Evolutionary conservation across 495 filamentous ascomycete genomes (phyloP).

Genomic region (Penicillium turbatum): DNA sequence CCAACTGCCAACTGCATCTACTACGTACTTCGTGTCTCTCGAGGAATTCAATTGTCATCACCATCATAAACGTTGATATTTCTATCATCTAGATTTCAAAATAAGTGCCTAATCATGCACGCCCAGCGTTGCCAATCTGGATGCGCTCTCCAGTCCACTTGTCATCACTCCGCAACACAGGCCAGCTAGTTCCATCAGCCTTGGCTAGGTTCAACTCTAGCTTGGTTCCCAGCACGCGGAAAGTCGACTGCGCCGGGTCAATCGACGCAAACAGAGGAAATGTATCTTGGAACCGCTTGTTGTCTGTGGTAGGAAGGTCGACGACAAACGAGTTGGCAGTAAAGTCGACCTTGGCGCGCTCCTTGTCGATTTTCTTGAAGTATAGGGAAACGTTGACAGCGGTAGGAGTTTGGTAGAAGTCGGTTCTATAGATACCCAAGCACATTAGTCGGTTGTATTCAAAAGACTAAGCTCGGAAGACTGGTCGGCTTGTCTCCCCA

Average conservation of each 20-base stretch:
- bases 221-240: slow-evolving; percentile 92
- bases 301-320: slow-evolving; percentile 78
- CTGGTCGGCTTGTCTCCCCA: neutral
- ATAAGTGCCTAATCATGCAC: slow-evolving; percentile 42
- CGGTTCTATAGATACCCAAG: slow-evolving; percentile 50
- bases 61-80: slow-evolving; percentile 5
- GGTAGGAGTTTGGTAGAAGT: slow-evolving; percentile 90
- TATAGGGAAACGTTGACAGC: slow-evolving; percentile 89
- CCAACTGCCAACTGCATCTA: neutral
- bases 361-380: slow-evolving; percentile 93
- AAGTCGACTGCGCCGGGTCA: slow-evolving; percentile 65
- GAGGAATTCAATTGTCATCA: slow-evolving; percentile 5
- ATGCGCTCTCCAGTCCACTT: slow-evolving; percentile 72
- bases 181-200: slow-evolving; percentile 79
- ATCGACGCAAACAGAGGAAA: slow-evolving; percentile 75
- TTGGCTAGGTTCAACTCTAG: slow-evolving; percentile 82
- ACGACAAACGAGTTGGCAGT: slow-evolving; percentile 54
- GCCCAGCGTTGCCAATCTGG: slow-evolving; percentile 74
- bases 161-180: slow-evolving; percentile 82
- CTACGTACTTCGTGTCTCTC: neutral
- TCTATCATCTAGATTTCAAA: slow-evolving; percentile 1
- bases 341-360: slow-evolving; percentile 66
- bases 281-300: slow-evolving; percentile 72
- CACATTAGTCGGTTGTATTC: neutral
- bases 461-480: neutral